These are phyloP conservation scores for Pichia sp. DNA, from an alignment of 1,139 yeast genomes.

Conservation along the genomic window DNA sequence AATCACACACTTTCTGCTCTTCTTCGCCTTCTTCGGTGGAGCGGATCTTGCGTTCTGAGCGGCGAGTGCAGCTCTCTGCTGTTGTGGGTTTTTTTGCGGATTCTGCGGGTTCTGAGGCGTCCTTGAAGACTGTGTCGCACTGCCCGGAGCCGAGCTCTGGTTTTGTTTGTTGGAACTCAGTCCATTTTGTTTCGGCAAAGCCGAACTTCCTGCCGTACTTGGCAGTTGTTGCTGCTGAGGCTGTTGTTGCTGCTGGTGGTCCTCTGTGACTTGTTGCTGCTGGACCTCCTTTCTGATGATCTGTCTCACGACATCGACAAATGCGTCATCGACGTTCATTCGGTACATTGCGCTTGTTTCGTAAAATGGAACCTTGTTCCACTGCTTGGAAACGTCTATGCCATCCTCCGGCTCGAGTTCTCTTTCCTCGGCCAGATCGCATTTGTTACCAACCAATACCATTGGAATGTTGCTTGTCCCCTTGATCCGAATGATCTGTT, in stretches of 20 bases:
- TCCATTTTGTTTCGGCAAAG: neutral
- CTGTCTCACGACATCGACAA: slow-evolving; percentile 52
- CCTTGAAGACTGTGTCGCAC: neutral
- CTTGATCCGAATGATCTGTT: slow-evolving; percentile 82
- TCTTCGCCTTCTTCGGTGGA: slow-evolving; percentile 8
- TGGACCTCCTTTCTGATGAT: slow-evolving; percentile 70
- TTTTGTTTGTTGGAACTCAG: neutral
- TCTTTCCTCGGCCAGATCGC: slow-evolving; percentile 77
- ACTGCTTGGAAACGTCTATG: slow-evolving; percentile 65
- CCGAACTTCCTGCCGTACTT: neutral
- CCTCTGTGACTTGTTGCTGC: slow-evolving; percentile 17
- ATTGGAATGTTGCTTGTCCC: slow-evolving; percentile 72
- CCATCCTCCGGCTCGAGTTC: slow-evolving; percentile 83
- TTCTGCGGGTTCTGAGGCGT: neutral
- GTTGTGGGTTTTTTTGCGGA: neutral
- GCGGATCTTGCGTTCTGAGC: neutral
- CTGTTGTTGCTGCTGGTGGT: slow-evolving; percentile 7
- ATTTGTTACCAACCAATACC: slow-evolving; percentile 71
- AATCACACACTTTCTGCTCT: slow-evolving; percentile 12
- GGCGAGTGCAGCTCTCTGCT: neutral
- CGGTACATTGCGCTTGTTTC: slow-evolving; percentile 94
- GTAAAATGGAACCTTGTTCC: slow-evolving; percentile 70
- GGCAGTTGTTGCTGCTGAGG: slow-evolving; percentile 5
- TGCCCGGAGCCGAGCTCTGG: neutral
- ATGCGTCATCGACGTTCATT: slow-evolving; percentile 90